phyloP scores from a whole-genome alignment of 106 monocot species.

The Hemerocallis citrina region DNA sequence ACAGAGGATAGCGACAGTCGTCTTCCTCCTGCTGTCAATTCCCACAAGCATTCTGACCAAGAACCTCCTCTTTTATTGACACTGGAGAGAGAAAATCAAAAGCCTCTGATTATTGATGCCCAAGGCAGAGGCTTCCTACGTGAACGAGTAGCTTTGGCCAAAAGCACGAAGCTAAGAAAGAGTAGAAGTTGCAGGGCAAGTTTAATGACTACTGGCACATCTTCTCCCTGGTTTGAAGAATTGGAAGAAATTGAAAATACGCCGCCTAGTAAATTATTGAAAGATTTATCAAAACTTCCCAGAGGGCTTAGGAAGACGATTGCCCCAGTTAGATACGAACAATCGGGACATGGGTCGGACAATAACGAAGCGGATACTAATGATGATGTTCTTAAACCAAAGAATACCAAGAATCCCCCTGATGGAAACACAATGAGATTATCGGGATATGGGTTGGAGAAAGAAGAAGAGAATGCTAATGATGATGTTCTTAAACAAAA shows the following conservation, averaged over 20 bases:
- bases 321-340: constrained; percentile 29
- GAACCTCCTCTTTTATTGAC: constrained; percentile 2
- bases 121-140: neutral
- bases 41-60: constrained; percentile 2
- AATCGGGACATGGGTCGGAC: constrained; percentile 19
- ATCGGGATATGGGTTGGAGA: constrained; percentile 26
- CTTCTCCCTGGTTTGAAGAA: constrained; percentile 35
- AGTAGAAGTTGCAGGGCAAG: constrained; percentile 65
- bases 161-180: constrained; percentile 21
- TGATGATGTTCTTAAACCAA: constrained; percentile 4
- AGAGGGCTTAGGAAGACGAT: constrained; percentile 21
- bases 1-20: constrained; percentile 25
- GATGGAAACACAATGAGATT: constrained; percentile 29
- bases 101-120: neutral
- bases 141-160: constrained; percentile 17
- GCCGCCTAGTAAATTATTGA: constrained; percentile 50
- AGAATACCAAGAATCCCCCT: constrained; percentile 8
- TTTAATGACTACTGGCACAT: constrained; percentile 13
- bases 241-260: constrained; percentile 33
- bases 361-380: constrained; percentile 15
- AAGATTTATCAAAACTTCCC: constrained; percentile 43
- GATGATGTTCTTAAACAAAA: constrained; percentile 6
- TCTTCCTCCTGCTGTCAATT: constrained; percentile 10
- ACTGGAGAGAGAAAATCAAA: neutral
- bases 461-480: constrained; percentile 15